phyloP scores from a whole-genome alignment of 768 basidiomycete species.

The Pleurotus salmoneostramineus region DNA sequence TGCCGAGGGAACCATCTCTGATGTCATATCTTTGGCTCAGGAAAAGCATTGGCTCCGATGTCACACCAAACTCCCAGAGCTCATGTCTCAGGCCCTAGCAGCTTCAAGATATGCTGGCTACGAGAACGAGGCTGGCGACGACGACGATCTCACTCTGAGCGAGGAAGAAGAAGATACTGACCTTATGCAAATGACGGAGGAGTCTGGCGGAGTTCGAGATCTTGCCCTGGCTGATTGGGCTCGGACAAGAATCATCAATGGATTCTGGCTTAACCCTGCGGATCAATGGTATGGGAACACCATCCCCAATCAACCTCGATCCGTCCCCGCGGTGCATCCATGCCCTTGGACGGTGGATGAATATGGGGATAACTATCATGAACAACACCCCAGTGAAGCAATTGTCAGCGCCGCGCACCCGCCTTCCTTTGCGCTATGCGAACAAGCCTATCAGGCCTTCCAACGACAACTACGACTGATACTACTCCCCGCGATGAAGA shows the following conservation, averaged over 20 bases:
- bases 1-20: conserved; percentile 62
- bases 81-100: conserved; percentile 66
- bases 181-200: conserved; percentile 35
- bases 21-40: conserved; percentile 56
- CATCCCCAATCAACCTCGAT: conserved; percentile 32
- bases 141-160: conserved; percentile 21
- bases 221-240: conserved; percentile 74
- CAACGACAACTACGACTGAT: conserved; percentile 57
- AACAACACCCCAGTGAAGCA: conserved; percentile 43
- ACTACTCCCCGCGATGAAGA: conserved; percentile 61
- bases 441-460: conserved; percentile 56
- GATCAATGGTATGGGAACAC: conserved; percentile 57
- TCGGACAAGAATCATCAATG: conserved; percentile 65
- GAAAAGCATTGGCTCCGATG: conserved; percentile 71
- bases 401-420: conserved; percentile 51
- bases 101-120: conserved; percentile 25
- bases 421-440: conserved; percentile 60
- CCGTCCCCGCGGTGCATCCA: conserved; percentile 43
- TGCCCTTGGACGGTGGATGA: conserved; percentile 57
- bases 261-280: conserved; percentile 71
- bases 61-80: conserved; percentile 60
- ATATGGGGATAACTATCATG: conserved; percentile 21
- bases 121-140: conserved; percentile 20
- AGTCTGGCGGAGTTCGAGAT: conserved; percentile 35
- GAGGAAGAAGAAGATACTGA: conserved; percentile 41